Conservation (phyloP, 345 rosid genomes). For the Rhodomyrtus tomentosa region DNA sequence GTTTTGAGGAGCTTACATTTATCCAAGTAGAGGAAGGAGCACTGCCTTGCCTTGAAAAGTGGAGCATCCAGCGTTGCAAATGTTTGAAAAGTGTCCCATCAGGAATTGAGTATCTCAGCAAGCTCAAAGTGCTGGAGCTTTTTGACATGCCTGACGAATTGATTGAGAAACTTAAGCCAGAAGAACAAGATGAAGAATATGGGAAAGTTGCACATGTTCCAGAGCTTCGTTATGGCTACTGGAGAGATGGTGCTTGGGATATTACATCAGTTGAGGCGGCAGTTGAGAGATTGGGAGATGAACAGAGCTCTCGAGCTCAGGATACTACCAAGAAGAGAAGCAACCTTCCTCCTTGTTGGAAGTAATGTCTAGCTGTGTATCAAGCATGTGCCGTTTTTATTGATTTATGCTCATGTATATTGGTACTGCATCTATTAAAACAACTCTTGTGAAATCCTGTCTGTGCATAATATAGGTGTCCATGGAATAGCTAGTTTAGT, state of each 20-base stretch:
- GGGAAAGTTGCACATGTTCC: slow-evolving; percentile 1
- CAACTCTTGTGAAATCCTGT: background rate
- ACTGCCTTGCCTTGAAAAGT: slow-evolving; percentile 6
- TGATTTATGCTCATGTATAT: background rate
- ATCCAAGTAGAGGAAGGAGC: slow-evolving; percentile 13
- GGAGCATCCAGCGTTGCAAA: slow-evolving; percentile 9
- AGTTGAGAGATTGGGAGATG: background rate
- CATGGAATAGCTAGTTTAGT: background rate
- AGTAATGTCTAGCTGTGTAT: background rate
- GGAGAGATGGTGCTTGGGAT: background rate
- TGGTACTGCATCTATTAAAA: background rate
- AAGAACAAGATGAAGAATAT: background rate
- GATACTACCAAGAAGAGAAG: background rate
- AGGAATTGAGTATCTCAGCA: slow-evolving; percentile 17
- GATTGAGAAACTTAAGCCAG: slow-evolving; percentile 1
- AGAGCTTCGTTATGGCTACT: background rate
- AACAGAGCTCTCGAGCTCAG: background rate
- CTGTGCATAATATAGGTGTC: background rate
- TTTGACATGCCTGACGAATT: slow-evolving; percentile 14
- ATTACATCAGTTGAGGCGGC: background rate
- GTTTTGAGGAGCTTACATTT: slow-evolving; percentile 6
- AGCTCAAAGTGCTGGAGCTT: slow-evolving; percentile 11
- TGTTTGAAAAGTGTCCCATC: slow-evolving; percentile 5
- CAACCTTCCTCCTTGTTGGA: background rate
- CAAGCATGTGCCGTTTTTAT: background rate